phyloP scores from a whole-genome alignment of 768 basidiomycete species.

The Tylopilus balloui region DNA sequence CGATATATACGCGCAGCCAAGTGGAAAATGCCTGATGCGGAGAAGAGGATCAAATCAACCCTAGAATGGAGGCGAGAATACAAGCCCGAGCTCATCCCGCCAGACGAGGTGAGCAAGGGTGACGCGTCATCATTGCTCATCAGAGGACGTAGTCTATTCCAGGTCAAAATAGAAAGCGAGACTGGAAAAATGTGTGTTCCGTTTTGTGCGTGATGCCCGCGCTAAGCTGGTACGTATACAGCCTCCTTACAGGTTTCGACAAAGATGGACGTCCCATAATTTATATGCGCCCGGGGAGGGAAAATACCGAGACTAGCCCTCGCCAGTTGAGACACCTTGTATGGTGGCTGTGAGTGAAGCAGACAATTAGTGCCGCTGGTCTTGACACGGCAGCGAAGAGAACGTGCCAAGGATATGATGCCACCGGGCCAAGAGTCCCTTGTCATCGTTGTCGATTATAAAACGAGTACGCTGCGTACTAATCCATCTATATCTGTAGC shows the following conservation, averaged over 20 bases:
- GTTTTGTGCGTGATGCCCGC: not conserved
- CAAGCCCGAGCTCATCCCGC: slow-evolving; percentile 78
- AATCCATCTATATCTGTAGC: slow-evolving; percentile 82
- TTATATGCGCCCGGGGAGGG: slow-evolving; percentile 83
- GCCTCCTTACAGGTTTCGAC: slow-evolving; percentile 82
- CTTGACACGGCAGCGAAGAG: slow-evolving; percentile 41
- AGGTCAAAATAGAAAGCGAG: slow-evolving; percentile 71
- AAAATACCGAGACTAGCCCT: slow-evolving; percentile 75
- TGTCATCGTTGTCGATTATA: slow-evolving; percentile 84
- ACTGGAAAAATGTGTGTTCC: slow-evolving; percentile 79
- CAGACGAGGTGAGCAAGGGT: slow-evolving; percentile 52
- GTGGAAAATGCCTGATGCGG: slow-evolving; percentile 73
- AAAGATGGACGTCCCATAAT: slow-evolving; percentile 81
- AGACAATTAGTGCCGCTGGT: not conserved
- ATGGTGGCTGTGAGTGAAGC: slow-evolving; percentile 67
- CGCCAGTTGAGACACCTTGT: slow-evolving; percentile 83
- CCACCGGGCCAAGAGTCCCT: slow-evolving; percentile 80
- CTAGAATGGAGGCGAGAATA: slow-evolving; percentile 83
- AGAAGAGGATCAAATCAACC: slow-evolving; percentile 73
- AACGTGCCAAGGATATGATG: slow-evolving; percentile 87
- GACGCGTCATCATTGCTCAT: slow-evolving; percentile 2
- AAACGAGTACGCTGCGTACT: slow-evolving; percentile 71
- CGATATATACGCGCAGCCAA: slow-evolving; percentile 86
- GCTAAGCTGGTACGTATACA: slow-evolving; percentile 25
- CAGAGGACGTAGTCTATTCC: not conserved